A percentile compares a stretch with the other conserved stretches of the same genome.
Evolutionary conservation across 768 basidiomycete species (phyloP).

Genomic region (Trametes punicea): DNA sequence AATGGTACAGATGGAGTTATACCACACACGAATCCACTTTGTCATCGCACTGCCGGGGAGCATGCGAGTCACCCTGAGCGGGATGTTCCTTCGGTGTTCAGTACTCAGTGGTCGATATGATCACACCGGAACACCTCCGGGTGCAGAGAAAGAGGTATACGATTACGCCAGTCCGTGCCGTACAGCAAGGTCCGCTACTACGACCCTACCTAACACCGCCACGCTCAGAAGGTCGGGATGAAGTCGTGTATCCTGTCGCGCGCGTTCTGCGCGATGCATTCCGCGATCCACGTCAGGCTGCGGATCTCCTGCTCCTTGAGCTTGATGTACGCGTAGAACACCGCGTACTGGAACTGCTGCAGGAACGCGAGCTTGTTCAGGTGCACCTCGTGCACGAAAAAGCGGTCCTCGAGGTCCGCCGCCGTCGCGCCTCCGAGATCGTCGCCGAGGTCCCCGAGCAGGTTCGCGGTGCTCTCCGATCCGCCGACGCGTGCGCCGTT

Average conservation of each 20-base stretch:
- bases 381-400: conserved; percentile 91
- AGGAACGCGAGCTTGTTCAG: conserved; percentile 93
- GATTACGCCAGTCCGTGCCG: conserved; percentile 16
- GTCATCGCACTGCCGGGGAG: too few relatives aligned
- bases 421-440: conserved; percentile 45
- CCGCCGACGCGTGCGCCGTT: conserved; percentile 27
- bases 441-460: conserved; percentile 30
- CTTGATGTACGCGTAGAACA: conserved; percentile 91
- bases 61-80: too few relatives aligned
- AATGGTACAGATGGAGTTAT: neutral
- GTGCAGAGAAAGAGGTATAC: conserved; percentile 13
- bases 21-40: too few relatives aligned
- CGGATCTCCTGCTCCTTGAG: conserved; percentile 90
- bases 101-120: too few relatives aligned
- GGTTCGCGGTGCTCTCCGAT: conserved; percentile 28
- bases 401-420: conserved; percentile 83
- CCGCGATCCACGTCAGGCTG: conserved; percentile 91
- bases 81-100: too few relatives aligned
- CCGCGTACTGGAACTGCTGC: conserved; percentile 94
- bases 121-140: neutral
- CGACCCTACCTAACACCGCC: neutral
- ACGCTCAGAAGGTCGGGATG: conserved; percentile 79
- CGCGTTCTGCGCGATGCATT: conserved; percentile 97
- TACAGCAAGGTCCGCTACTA: conserved; percentile 3
- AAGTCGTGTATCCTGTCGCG: conserved; percentile 94